Evolutionary conservation across 164 flowering plant species (phyloP).

Genomic region (Sextonia rubra): DNA sequence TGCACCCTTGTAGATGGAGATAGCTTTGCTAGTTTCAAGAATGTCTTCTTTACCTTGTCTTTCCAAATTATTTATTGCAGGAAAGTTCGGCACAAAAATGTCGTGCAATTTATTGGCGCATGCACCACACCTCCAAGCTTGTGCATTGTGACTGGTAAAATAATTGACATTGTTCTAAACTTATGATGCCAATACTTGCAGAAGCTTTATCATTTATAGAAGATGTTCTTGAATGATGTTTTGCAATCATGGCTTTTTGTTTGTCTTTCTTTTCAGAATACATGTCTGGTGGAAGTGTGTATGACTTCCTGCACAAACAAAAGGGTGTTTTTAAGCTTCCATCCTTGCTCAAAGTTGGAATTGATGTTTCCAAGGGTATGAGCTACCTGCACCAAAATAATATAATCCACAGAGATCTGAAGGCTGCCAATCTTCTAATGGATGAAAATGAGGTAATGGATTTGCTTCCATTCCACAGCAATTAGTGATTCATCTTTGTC

Average conservation of each 20-base stretch:
- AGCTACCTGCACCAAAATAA: conserved; percentile 93
- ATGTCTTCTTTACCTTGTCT: not conserved
- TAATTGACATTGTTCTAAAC: not conserved
- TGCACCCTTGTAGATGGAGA: not conserved
- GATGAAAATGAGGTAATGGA: conserved; percentile 87
- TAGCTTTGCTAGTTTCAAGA: not conserved
- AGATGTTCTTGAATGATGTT: not conserved
- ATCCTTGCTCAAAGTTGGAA: conserved; percentile 75
- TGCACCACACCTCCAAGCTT: conserved; percentile 81
- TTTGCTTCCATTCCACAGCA: not conserved
- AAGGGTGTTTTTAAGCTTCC: conserved; percentile 78
- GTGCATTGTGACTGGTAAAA: conserved; percentile 90
- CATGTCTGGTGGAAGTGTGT: conserved; percentile 93
- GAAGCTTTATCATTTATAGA: not conserved
- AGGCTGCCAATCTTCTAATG: conserved; percentile 97
- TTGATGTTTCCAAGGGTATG: conserved; percentile 96
- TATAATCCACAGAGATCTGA: conserved; percentile 92
- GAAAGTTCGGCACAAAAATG: conserved; percentile 97
- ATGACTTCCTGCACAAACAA: conserved; percentile 88
- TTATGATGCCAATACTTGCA: not conserved
- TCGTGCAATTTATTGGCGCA: conserved; percentile 98
- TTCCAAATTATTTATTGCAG: conserved; percentile 35
- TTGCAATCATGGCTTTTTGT: not conserved
- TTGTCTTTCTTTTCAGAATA: conserved; percentile 45
- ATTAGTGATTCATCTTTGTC: not conserved